Evolutionary conservation across 108 stramenopile species (phyloP), one percentile per base, ranked within the genome.

Genomic region (Nitzschia palea): DNA sequence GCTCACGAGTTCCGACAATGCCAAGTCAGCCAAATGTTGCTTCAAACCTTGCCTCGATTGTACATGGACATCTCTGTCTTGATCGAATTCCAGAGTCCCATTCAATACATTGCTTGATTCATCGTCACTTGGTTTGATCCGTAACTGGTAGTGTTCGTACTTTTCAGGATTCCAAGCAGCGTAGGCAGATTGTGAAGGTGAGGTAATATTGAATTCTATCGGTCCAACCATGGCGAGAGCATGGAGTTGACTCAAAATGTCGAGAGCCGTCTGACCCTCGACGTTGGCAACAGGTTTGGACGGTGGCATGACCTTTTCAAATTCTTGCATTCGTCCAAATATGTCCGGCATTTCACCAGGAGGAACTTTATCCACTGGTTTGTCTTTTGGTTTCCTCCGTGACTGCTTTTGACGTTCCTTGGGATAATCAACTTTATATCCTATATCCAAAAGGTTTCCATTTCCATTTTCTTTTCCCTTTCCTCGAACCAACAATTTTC

Each of bases 1-100:
- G 26, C 55, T 54, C 31, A 57, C 18, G 0, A 68, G 12, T 47
- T 56, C 43, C 36, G 37, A 56, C 37, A 79, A 44, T 36, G 71
- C 71, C 6, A 71, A 8, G 26, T 58, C 51, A 18, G 73, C 73
- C 29, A 78, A 45, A 42, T 63, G 67, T 33, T 71, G 69, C 50
- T 59, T 73, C 22, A 74, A 29, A 61, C 18, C 37, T 57, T 76
- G 59, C 45, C 51, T 62, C 1, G 71, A 51, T 10, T 53, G 27
- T 22, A 8, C 5, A 26, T 36, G 45, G n/a, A 67, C 44, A 8
- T 78, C 59, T 3, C 77, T 50, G 55, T 78, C 71, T 40, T 60
- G 53, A 27, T 33, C 33, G 23, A 48, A 33, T n/a, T 40, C 50
- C 23, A 31, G 25, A 42, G 64, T 29, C 18, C 44, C 29, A 8